A percentile compares a stretch with the other conserved stretches of the same genome.
These are phyloP conservation scores for Miscanthus lutarioriparius DNA, from an alignment of 176 grass and related monocot genomes.

Conservation along the genomic window DNA sequence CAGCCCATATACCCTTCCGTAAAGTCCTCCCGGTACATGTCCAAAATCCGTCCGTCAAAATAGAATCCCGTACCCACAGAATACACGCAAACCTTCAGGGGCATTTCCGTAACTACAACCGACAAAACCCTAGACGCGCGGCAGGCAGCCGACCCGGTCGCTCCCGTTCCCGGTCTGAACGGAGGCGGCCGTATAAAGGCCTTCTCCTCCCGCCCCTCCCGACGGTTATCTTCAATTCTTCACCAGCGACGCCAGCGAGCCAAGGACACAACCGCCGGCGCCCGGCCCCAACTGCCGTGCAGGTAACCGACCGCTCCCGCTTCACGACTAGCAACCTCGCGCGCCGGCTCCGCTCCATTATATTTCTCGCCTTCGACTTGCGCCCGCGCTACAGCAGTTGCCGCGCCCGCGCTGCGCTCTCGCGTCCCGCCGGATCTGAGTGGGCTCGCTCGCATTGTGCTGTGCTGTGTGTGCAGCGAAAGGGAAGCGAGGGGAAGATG, in stretches of 20 bases:
- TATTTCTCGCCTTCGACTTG: neutral
- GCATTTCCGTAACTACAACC: conserved; percentile 39
- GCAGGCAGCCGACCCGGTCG: conserved; percentile 35
- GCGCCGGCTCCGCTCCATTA: neutral
- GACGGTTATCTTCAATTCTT: conserved; percentile 40
- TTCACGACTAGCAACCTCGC: neutral
- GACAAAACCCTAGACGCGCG: conserved; percentile 54
- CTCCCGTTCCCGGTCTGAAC: conserved; percentile 20
- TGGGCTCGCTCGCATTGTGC: neutral
- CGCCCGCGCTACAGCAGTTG: neutral
- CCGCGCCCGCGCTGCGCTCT: neutral
- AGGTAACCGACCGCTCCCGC: neutral
- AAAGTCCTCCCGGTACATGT: neutral
- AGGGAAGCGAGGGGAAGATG: conserved; percentile 43
- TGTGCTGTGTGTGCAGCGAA: conserved; percentile 3
- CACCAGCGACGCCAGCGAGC: conserved; percentile 22
- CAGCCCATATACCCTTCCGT: neutral
- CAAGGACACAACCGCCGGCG: conserved; percentile 10
- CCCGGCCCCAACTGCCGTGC: neutral
- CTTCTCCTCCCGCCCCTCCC: neutral
- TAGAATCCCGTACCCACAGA: neutral
- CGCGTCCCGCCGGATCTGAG: conserved; percentile 36
- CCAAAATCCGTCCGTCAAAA: conserved; percentile 30
- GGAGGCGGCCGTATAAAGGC: conserved; percentile 52
- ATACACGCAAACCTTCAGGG: neutral